Percentiles rank a stretch among this genome's conserved stretches.
Conservation (phyloP, 2,329 filamentous ascomycete genomes). For the Drechslerella dactyloides region DNA sequence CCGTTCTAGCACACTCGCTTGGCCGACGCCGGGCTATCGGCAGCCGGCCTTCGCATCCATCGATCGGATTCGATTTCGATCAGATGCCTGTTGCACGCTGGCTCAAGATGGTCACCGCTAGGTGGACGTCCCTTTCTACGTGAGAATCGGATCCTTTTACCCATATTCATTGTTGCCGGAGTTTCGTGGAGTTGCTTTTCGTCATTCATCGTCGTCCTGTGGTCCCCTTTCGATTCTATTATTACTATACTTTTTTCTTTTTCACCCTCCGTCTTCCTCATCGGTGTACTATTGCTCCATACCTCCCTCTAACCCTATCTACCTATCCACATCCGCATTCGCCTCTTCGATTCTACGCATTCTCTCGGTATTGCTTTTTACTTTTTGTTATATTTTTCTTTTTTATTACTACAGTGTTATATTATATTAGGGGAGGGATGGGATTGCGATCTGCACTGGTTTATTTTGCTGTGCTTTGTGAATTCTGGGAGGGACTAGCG, state of each 20-base stretch:
- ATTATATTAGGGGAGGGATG: slow-evolving; percentile 24
- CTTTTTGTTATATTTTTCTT: slow-evolving; percentile 23
- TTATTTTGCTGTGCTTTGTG: slow-evolving; percentile 14
- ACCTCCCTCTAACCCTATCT: not conserved
- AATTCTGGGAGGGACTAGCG: slow-evolving; percentile 49
- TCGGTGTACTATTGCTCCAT: slow-evolving; percentile 44
- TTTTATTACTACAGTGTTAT: slow-evolving; percentile 5
- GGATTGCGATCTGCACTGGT: slow-evolving; percentile 8
- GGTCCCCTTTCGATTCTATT: slow-evolving; percentile 8
- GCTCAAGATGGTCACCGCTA: slow-evolving; percentile 7
- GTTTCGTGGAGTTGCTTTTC: slow-evolving; percentile 40
- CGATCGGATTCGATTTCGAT: not conserved
- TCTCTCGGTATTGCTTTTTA: not conserved
- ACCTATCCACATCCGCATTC: too few relatives aligned
- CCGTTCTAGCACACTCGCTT: slow-evolving; percentile 29
- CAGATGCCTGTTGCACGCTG: not conserved
- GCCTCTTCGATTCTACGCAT: slow-evolving; percentile 11
- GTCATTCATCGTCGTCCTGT: not conserved
- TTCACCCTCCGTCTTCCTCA: slow-evolving; percentile 6
- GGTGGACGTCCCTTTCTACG: slow-evolving; percentile 34
- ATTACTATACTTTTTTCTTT: not conserved
- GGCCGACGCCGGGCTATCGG: not conserved
- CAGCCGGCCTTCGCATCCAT: not conserved
- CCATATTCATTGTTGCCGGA: slow-evolving; percentile 50
- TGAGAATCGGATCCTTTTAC: slow-evolving; percentile 49